phyloP scores from a whole-genome alignment of 1,284 basidiomycete genomes.

The Microbotryum scabiosae region DNA sequence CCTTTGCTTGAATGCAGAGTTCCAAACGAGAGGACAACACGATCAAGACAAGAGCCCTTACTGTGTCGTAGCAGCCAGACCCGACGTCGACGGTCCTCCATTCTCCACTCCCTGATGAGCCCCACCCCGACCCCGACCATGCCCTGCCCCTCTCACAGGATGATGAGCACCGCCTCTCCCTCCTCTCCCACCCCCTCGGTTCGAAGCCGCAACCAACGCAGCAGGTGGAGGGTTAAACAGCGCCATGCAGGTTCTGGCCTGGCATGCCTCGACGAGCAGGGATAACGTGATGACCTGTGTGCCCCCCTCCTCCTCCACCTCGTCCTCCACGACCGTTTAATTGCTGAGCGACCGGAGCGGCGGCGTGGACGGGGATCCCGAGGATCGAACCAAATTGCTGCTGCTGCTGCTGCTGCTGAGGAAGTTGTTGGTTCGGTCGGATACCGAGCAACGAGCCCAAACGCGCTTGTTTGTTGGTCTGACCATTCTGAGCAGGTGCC shows the following conservation, averaged over 20 bases:
- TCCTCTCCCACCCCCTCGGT: too few species aligned
- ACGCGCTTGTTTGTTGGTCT: not conserved
- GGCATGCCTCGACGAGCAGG: not conserved
- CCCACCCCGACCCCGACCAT: too few species aligned
- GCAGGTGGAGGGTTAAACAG: not conserved
- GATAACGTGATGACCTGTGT: not conserved
- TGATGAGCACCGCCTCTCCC: too few species aligned
- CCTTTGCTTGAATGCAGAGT: too few species aligned
- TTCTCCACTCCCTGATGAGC: too few species aligned
- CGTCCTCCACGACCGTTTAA: not conserved
- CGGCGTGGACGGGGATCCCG: conserved; percentile 9
- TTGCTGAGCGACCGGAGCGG: not conserved
- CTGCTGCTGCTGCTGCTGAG: conserved; percentile 9
- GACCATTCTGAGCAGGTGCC: not conserved
- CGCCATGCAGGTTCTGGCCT: not conserved
- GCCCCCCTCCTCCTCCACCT: not conserved
- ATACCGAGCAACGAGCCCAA: not conserved
- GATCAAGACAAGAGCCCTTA: too few species aligned
- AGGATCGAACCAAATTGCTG: conserved; percentile 21
- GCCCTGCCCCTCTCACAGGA: too few species aligned
- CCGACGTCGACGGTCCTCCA: too few species aligned
- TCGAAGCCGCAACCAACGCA: too few species aligned
- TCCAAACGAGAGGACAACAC: too few species aligned
- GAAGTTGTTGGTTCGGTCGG: not conserved
- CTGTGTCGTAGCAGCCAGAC: too few species aligned